Conservation (phyloP, 2,329 filamentous ascomycete species). For the Gnomoniopsis sp. region DNA sequence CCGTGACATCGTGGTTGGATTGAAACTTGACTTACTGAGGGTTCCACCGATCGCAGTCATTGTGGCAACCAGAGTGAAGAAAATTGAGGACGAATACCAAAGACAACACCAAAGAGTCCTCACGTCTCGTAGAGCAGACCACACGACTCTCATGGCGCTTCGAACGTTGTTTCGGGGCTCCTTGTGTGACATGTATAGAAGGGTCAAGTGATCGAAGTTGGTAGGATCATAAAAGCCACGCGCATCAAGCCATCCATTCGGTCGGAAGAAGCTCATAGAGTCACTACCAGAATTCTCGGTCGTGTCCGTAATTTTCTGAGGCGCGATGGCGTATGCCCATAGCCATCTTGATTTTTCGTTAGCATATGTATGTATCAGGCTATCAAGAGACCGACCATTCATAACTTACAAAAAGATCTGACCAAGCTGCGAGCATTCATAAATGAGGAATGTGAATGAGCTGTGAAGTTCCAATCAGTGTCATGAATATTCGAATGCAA, state of each 20-base stretch:
- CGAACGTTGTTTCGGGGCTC: neutral
- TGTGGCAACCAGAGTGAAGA: conserved; percentile 36
- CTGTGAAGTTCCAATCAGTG: no score
- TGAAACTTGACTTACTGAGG: neutral
- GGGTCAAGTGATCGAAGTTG: conserved; percentile 10
- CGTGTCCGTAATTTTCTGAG: no score
- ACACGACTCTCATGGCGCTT: no score
- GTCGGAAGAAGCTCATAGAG: conserved; percentile 12
- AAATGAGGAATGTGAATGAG: conserved; percentile 23
- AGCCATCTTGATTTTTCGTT: no score
- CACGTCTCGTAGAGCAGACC: neutral
- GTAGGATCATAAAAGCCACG: conserved; percentile 21
- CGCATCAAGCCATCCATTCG: conserved; percentile 21
- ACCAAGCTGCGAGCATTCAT: conserved; percentile 12
- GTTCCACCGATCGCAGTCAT: conserved; percentile 29
- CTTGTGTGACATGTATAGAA: conserved; percentile 3
- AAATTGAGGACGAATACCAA: conserved; percentile 19
- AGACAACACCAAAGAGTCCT: conserved; percentile 13
- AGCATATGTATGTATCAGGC: neutral
- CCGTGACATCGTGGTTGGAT: no score
- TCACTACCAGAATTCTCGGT: neutral
- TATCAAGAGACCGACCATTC: conserved; percentile 22
- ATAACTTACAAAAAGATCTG: conserved; percentile 25
- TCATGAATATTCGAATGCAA: no score
- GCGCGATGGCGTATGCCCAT: no score